These are phyloP conservation scores for Marchantia paleacea DNA, from an alignment of 225 moss, liverwort and hornwort species.

Conservation along the genomic window DNA sequence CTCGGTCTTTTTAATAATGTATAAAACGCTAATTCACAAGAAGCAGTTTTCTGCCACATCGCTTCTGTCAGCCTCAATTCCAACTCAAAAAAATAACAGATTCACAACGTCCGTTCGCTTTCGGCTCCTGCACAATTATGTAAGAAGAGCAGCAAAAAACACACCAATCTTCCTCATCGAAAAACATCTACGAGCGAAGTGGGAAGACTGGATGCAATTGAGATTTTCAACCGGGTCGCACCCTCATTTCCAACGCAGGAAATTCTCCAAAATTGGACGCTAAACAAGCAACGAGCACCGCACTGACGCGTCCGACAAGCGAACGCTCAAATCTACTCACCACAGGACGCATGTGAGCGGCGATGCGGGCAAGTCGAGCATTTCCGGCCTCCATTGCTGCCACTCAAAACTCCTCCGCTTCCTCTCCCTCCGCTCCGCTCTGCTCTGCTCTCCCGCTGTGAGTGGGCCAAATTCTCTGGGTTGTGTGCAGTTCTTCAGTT, in stretches of 20 bases:
- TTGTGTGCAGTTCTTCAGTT: background rate
- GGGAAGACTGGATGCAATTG: background rate
- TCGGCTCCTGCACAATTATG: background rate
- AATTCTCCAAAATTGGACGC: background rate
- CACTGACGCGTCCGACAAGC: background rate
- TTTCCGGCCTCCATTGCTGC: slow-evolving; percentile 46
- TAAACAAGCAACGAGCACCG: background rate
- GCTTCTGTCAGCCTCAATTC: no score
- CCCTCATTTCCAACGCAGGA: no score
- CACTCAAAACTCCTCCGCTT: background rate
- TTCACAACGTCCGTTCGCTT: background rate
- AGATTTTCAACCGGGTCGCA: background rate
- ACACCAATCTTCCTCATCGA: background rate
- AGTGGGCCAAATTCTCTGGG: no score
- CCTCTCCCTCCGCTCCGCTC: background rate
- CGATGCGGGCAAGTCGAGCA: slow-evolving; percentile 71
- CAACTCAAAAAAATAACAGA: no score
- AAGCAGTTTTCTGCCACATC: background rate
- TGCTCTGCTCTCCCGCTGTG: background rate
- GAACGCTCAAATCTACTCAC: slow-evolving; percentile 23
- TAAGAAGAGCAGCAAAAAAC: background rate
- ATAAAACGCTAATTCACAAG: background rate
- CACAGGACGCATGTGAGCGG: slow-evolving; percentile 63
- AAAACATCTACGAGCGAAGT: background rate
- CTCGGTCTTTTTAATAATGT: slow-evolving; percentile 16